Percentiles rank a stretch among this genome's conserved stretches.
phyloP scores from a whole-genome alignment of 495 filamentous ascomycete species.

The Rostrohypoxylon terebratum region DNA sequence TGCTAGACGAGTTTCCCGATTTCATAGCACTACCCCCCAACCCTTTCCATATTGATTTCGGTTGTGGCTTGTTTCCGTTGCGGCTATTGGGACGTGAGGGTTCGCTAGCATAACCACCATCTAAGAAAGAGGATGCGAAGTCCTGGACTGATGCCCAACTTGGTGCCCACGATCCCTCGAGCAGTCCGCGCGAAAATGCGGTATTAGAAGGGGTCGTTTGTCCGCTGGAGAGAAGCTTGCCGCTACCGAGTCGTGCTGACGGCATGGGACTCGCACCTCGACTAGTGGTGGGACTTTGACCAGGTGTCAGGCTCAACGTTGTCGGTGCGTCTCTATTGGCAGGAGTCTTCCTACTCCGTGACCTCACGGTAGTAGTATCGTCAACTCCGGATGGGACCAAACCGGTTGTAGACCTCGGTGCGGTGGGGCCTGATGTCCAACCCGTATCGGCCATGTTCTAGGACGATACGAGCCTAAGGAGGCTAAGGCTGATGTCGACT shows the following conservation, averaged over 20 bases:
- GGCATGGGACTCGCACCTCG: slow-evolving; percentile 59
- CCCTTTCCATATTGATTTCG: slow-evolving; percentile 50
- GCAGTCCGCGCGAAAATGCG: slow-evolving; percentile 51
- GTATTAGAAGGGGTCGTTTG: slow-evolving; percentile 50
- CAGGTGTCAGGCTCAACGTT: slow-evolving; percentile 26
- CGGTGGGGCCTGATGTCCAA: slow-evolving; percentile 35
- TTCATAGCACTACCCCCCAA: slow-evolving; percentile 40
- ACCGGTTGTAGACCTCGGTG: slow-evolving; percentile 44
- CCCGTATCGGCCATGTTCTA: slow-evolving; percentile 47
- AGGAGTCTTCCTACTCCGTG: slow-evolving; percentile 43
- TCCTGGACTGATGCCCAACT: slow-evolving; percentile 61
- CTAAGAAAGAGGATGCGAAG: slow-evolving; percentile 58
- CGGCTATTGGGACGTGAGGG: slow-evolving; percentile 50
- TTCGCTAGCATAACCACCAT: slow-evolving; percentile 51
- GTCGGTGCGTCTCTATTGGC: slow-evolving; percentile 20
- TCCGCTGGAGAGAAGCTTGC: slow-evolving; percentile 46
- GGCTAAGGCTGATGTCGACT: slow-evolving; percentile 41
- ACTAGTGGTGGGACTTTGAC: slow-evolving; percentile 43
- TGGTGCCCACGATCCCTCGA: slow-evolving; percentile 58
- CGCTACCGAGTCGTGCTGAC: slow-evolving; percentile 51
- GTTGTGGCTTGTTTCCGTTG: slow-evolving; percentile 42
- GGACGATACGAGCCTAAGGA: slow-evolving; percentile 42
- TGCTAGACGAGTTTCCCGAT: slow-evolving; percentile 36
- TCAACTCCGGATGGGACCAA: slow-evolving; percentile 44
- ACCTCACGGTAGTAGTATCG: slow-evolving; percentile 41